phyloP scores from a whole-genome alignment of 371 early-diverging fungal species.

The Apophysomyces ossiformis region DNA sequence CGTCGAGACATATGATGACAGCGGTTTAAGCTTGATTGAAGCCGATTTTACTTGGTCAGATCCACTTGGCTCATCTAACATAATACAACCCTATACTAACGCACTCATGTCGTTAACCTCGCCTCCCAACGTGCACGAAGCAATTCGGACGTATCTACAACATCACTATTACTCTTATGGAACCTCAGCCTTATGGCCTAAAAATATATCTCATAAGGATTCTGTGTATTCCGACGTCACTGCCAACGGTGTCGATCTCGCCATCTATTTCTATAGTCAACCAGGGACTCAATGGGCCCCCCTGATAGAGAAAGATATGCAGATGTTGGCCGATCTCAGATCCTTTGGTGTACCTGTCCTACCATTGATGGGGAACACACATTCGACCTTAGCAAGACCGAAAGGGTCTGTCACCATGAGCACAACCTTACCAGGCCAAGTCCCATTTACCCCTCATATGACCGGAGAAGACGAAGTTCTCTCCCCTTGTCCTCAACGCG shows the following conservation, averaged over 20 bases:
- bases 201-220: background rate
- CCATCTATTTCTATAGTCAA: constrained; percentile 23
- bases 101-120: background rate
- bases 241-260: constrained; percentile 23
- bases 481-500: background rate
- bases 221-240: constrained; percentile 16
- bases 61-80: background rate
- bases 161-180: constrained; percentile 13
- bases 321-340: constrained; percentile 7
- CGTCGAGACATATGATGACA: constrained; percentile 30
- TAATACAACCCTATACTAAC: too few species aligned
- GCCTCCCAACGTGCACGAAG: constrained; percentile 2
- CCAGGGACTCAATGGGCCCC: background rate
- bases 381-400: background rate
- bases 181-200: background rate
- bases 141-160: constrained; percentile 12
- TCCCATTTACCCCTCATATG: background rate
- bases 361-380: constrained; percentile 10
- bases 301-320: constrained; percentile 19
- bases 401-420: background rate
- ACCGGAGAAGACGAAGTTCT: background rate
- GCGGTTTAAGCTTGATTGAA: constrained; percentile 26
- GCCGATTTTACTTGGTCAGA: constrained; percentile 28
- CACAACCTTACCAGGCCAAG: background rate
- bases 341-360: constrained; percentile 7